Conservation (phyloP, 768 basidiomycete species). For the Tulasnella sp. region DNA sequence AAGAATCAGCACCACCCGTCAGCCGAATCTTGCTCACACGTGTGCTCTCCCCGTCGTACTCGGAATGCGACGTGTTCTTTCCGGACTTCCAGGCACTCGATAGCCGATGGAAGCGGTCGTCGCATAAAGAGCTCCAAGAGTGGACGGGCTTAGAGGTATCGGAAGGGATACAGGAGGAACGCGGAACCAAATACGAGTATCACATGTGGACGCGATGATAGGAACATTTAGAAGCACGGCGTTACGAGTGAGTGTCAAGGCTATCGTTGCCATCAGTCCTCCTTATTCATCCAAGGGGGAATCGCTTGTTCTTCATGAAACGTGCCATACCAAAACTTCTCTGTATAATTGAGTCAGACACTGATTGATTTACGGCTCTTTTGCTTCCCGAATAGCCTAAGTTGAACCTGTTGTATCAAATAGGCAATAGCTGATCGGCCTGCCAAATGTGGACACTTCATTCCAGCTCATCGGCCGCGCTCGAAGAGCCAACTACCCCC, state of each 20-base stretch:
- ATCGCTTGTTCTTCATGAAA: background rate
- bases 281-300: background rate
- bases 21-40: slow-evolving; percentile 85
- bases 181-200: slow-evolving; percentile 76
- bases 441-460: background rate
- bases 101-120: slow-evolving; percentile 26
- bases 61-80: slow-evolving; percentile 80
- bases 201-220: slow-evolving; percentile 67
- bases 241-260: background rate
- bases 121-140: slow-evolving; percentile 49
- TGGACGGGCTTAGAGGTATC: slow-evolving; percentile 80
- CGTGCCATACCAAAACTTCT: background rate
- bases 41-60: slow-evolving; percentile 58
- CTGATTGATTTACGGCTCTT: background rate
- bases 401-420: background rate
- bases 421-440: background rate
- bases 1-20: slow-evolving; percentile 34
- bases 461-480: background rate
- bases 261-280: background rate
- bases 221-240: background rate
- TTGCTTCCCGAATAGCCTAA: background rate
- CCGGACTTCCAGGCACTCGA: slow-evolving; percentile 45
- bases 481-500: background rate
- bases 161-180: slow-evolving; percentile 66
- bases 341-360: background rate